phyloP scores from a whole-genome alignment of 306 rosid species.

The Styphnolobium japonicum region DNA sequence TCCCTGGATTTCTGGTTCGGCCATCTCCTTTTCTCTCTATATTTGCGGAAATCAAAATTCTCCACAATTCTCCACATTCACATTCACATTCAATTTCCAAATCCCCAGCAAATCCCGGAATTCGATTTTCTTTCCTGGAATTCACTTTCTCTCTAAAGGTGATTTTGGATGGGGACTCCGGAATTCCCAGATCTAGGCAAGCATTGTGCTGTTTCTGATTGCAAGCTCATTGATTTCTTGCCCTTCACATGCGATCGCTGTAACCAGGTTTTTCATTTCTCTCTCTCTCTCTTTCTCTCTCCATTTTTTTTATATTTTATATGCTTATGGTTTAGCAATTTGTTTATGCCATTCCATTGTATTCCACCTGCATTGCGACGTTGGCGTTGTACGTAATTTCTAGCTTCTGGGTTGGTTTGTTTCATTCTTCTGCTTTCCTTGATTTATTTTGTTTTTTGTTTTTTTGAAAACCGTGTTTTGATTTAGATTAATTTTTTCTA shows the following conservation, averaged over 20 bases:
- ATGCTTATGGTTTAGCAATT: not conserved
- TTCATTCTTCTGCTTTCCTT: not conserved
- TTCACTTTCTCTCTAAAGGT: too few species aligned
- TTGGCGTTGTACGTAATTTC: not conserved
- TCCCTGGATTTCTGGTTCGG: not conserved
- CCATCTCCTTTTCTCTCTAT: not conserved
- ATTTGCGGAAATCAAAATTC: conserved; percentile 2
- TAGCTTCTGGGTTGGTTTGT: not conserved
- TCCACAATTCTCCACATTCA: not conserved
- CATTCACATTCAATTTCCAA: not conserved
- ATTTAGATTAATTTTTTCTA: not conserved
- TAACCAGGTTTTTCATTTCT: conserved; percentile 39
- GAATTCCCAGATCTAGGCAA: conserved; percentile 89
- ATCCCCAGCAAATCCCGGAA: not conserved
- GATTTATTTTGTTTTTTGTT: not conserved
- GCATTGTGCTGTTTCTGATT: conserved; percentile 70
- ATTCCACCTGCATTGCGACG: not conserved
- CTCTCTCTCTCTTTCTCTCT: not conserved
- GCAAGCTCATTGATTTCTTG: conserved; percentile 81
- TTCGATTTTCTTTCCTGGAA: not conserved
- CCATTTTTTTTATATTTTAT: not conserved
- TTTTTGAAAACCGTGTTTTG: not conserved
- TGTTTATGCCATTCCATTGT: not conserved
- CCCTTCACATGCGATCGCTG: conserved; percentile 97
- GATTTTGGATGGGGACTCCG: conserved; percentile 89